Percentiles rank a stretch among this genome's conserved stretches.
Evolutionary conservation across 2,329 filamentous ascomycete genomes (phyloP).

Genomic region (Botryotinia narcissicola): DNA sequence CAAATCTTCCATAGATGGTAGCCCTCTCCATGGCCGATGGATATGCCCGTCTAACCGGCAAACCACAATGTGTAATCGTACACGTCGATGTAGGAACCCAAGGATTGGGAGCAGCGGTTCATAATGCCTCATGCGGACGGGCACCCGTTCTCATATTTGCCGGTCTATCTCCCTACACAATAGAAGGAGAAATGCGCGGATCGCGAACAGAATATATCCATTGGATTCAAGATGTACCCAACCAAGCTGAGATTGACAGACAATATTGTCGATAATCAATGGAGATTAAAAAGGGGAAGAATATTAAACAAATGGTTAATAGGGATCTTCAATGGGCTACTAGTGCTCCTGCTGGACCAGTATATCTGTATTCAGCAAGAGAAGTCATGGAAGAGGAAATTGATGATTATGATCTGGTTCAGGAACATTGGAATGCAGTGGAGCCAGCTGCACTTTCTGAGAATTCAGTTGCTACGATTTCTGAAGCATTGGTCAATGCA

Average conservation of each 20-base stretch:
- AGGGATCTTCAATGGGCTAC: constrained; percentile 69
- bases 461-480: constrained; percentile 56
- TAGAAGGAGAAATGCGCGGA: constrained; percentile 68
- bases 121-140: constrained; percentile 69
- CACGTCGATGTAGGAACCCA: constrained; percentile 77
- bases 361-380: constrained; percentile 64
- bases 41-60: constrained; percentile 63
- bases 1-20: constrained; percentile 55
- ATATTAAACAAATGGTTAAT: constrained; percentile 74
- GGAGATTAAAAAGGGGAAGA: constrained; percentile 69
- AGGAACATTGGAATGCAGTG: constrained; percentile 59
- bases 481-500: constrained; percentile 57
- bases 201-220: constrained; percentile 74
- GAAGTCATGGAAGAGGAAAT: constrained; percentile 73
- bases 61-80: constrained; percentile 65
- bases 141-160: constrained; percentile 71
- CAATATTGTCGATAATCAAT: constrained; percentile 71
- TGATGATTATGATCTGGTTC: constrained; percentile 56
- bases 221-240: constrained; percentile 75
- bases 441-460: constrained; percentile 55
- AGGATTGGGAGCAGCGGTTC: constrained; percentile 62
- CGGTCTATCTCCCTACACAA: constrained; percentile 68
- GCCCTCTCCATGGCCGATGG: constrained; percentile 76
- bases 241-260: constrained; percentile 69
- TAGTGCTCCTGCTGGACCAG: constrained; percentile 66